Conservation (phyloP, 1,284 basidiomycete genomes). For the Puccinia novopanici region DNA sequence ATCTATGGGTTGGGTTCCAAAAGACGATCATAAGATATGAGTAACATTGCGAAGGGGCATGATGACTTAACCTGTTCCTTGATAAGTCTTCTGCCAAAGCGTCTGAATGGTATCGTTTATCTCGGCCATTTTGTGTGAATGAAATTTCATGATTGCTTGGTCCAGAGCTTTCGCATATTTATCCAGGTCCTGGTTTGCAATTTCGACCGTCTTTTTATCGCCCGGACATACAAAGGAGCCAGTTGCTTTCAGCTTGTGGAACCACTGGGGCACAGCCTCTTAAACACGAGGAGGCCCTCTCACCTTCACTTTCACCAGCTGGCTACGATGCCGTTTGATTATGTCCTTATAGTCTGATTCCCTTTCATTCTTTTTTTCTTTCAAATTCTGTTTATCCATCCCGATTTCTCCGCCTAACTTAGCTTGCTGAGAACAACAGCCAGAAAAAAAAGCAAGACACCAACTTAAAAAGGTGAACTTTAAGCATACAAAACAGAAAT, state of each 20-base stretch:
- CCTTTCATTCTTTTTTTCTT: conserved; percentile 72
- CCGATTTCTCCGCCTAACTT: conserved; percentile 78
- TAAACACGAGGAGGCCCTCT: conserved; percentile 22
- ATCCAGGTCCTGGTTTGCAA: conserved; percentile 91
- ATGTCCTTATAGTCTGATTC: conserved; percentile 81
- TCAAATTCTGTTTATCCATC: conserved; percentile 71
- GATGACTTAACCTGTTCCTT: conserved; percentile 78
- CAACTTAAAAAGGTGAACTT: conserved; percentile 15
- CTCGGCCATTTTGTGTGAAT: conserved; percentile 98
- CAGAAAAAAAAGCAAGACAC: neutral
- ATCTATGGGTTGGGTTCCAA: neutral
- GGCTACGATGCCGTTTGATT: conserved; percentile 80
- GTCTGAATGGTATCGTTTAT: conserved; percentile 96
- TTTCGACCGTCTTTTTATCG: conserved; percentile 75
- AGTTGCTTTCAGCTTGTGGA: neutral
- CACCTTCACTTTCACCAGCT: conserved; percentile 92
- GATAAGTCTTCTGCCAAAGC: conserved; percentile 98
- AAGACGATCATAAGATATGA: neutral
- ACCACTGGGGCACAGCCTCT: neutral
- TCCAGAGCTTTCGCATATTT: conserved; percentile 96
- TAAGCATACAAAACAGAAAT: conserved; percentile 12
- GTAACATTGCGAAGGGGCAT: neutral
- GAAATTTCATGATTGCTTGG: conserved; percentile 98
- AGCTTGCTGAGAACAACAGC: conserved; percentile 68
- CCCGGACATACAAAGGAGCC: neutral